A percentile compares a stretch with the other conserved stretches of the same genome.
These are phyloP conservation scores for Davidsoniella neocaledoniae DNA, from an alignment of 2,329 filamentous ascomycete species.

Conservation along the genomic window DNA sequence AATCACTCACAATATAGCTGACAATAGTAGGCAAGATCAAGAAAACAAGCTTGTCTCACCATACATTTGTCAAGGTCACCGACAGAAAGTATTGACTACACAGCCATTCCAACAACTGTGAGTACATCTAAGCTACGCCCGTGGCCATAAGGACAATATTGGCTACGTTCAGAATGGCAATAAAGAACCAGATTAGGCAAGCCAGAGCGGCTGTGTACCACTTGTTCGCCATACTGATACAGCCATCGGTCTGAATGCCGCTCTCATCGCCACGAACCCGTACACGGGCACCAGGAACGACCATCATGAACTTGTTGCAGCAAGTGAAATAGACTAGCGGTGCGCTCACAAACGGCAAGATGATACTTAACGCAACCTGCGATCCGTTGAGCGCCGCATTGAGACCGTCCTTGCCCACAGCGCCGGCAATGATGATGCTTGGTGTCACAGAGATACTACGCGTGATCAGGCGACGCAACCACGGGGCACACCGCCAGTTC, in stretches of 20 bases:
- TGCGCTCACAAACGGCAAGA: slow-evolving; percentile 67
- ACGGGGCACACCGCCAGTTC: slow-evolving; percentile 56
- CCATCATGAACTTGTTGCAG: slow-evolving; percentile 63
- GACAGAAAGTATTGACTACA: too few relatives aligned
- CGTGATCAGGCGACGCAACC: slow-evolving; percentile 63
- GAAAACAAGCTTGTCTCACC: background rate
- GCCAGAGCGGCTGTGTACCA: slow-evolving; percentile 43
- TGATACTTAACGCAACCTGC: slow-evolving; percentile 63
- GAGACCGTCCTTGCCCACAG: slow-evolving; percentile 55
- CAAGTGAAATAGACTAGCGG: slow-evolving; percentile 78
- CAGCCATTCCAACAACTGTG: background rate
- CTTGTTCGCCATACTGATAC: slow-evolving; percentile 52
- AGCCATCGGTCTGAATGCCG: slow-evolving; percentile 13
- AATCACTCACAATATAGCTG: too few relatives aligned
- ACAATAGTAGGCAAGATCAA: too few relatives aligned
- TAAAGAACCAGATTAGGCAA: slow-evolving; percentile 52
- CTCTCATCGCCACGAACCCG: slow-evolving; percentile 18
- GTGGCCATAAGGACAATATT: slow-evolving; percentile 47
- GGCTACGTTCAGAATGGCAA: slow-evolving; percentile 59
- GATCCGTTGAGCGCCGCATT: slow-evolving; percentile 55
- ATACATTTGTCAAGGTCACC: too few relatives aligned
- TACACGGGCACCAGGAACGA: slow-evolving; percentile 28
- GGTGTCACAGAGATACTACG: slow-evolving; percentile 67
- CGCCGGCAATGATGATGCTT: slow-evolving; percentile 66
- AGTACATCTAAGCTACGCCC: slow-evolving; percentile 9